A percentile compares a stretch with the other conserved stretches of the same genome.
Evolutionary conservation across 129 eudicot species (phyloP).

Genomic region (Gnaphalium uliginosum): DNA sequence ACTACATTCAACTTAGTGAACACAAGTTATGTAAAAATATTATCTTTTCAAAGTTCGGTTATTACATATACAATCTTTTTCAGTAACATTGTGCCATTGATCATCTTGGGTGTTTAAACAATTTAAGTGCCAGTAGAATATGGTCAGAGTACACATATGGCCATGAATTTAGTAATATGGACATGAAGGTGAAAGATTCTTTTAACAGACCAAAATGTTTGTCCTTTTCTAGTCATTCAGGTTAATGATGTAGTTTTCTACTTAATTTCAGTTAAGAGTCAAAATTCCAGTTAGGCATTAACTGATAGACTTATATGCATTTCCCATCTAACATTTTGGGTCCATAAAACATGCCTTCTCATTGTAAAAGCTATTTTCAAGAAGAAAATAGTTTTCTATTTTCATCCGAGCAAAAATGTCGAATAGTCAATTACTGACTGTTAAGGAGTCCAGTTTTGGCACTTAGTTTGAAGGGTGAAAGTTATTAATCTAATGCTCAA

Average conservation of each 20-base stretch:
- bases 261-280: neutral
- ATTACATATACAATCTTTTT: conserved; percentile 1
- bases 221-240: conserved; percentile 2
- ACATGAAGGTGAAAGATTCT: conserved; percentile 17
- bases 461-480: neutral
- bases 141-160: conserved; percentile 9
- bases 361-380: neutral
- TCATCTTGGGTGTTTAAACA: neutral
- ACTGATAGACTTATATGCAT: neutral
- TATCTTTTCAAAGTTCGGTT: conserved; percentile 1
- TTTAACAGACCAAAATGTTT: conserved; percentile 5
- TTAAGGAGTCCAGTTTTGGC: neutral
- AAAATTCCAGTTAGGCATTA: neutral
- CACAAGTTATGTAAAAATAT: neutral
- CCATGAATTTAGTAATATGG: neutral
- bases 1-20: conserved; percentile 9
- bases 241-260: conserved; percentile 6
- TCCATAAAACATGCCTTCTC: neutral
- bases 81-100: neutral
- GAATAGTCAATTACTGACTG: neutral
- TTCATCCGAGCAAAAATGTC: neutral
- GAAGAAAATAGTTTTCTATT: neutral
- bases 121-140: neutral
- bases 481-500: neutral
- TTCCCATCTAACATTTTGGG: neutral